Evolutionary conservation across 768 basidiomycete genomes (phyloP).

Genomic region (Cystofilobasidium capitatum): DNA sequence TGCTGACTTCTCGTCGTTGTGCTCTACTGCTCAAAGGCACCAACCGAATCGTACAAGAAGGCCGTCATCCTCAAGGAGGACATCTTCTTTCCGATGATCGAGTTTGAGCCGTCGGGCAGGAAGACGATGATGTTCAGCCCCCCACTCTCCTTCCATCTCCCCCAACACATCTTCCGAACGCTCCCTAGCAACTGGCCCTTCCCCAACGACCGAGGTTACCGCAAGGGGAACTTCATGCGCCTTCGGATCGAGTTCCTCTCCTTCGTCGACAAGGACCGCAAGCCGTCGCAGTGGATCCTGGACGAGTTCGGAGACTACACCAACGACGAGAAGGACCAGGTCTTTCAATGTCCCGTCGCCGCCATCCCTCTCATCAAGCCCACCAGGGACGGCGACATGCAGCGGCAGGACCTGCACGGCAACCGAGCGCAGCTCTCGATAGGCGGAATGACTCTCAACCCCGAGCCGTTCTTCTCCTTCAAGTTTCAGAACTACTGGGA

Average conservation of each 20-base stretch:
- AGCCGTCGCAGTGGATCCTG: conserved; percentile 8
- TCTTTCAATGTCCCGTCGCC: background rate
- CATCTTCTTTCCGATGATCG: background rate
- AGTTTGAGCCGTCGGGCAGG: background rate
- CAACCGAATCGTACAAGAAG: background rate
- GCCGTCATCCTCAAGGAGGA: background rate
- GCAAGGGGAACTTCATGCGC: background rate
- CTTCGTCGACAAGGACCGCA: background rate
- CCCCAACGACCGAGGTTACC: background rate
- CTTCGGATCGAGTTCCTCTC: conserved; percentile 10
- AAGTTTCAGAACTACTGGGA: conserved; percentile 2
- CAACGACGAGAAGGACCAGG: background rate
- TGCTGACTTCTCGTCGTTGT: background rate
- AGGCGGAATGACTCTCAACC: background rate
- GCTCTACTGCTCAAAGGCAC: background rate
- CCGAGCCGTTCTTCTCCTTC: background rate
- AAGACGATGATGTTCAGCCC: background rate
- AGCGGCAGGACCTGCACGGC: background rate
- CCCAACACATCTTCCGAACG: background rate
- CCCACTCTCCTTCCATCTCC: background rate
- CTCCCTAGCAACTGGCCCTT: background rate
- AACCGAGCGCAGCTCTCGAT: conserved; percentile 1
- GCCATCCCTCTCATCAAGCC: background rate
- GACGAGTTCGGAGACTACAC: conserved; percentile 2
- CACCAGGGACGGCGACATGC: background rate